Evolutionary conservation across 129 eudicot genomes (phyloP).

Genomic region (Lonicera japonica): DNA sequence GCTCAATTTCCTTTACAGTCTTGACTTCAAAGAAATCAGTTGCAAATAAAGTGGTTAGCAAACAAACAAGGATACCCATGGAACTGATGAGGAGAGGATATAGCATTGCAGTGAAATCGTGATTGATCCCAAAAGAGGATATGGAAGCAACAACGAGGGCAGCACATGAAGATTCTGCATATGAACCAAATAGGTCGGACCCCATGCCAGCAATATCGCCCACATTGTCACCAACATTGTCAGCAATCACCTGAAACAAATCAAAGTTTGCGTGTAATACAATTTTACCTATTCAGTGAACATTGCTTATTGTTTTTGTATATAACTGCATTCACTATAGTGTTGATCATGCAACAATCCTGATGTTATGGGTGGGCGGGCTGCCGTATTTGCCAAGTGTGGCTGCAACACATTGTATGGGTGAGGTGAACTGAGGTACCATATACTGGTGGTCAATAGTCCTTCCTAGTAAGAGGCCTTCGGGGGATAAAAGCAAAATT

Average conservation of each 20-base stretch:
- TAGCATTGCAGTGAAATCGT: slow-evolving; percentile 80
- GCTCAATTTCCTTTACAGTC: slow-evolving; percentile 74
- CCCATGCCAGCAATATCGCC: slow-evolving; percentile 99
- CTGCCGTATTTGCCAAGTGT: too few species aligned
- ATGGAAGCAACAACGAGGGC: slow-evolving; percentile 94
- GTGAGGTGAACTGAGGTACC: too few species aligned
- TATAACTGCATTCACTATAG: too few species aligned
- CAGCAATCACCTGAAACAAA: slow-evolving; percentile 75
- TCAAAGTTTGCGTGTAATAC: not conserved
- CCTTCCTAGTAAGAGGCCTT: too few species aligned
- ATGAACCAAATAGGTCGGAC: slow-evolving; percentile 89
- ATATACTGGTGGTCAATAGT: too few species aligned
- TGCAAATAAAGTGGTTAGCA: slow-evolving; percentile 82
- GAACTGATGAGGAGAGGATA: slow-evolving; percentile 74
- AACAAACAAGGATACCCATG: slow-evolving; percentile 65
- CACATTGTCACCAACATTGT: slow-evolving; percentile 92
- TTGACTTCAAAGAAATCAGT: slow-evolving; percentile 89
- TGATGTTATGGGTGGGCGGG: too few species aligned
- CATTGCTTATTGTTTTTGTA: too few species aligned
- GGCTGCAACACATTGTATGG: too few species aligned
- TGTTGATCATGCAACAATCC: too few species aligned
- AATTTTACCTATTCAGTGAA: too few species aligned
- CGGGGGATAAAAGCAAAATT: too few species aligned
- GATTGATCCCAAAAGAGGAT: slow-evolving; percentile 74
- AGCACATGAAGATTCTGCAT: slow-evolving; percentile 86